Percentiles rank a stretch among this genome's conserved stretches.
Evolutionary conservation across 1,284 basidiomycete species (phyloP).

Genomic region (Kalmanozyma brasiliensis): DNA sequence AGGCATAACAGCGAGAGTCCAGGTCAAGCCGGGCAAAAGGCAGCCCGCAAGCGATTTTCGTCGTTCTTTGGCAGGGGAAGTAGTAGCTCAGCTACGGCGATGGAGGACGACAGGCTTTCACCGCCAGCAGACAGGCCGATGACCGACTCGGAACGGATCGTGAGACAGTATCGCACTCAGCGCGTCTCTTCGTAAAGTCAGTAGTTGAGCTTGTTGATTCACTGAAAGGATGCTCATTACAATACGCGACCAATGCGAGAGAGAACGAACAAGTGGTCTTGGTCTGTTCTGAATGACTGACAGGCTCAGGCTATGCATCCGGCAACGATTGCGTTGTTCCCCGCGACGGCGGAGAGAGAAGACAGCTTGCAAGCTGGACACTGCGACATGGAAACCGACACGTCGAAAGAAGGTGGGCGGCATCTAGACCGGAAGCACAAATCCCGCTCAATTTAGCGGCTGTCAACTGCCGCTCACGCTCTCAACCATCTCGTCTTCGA

Average conservation of each 20-base stretch:
- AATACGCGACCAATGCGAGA: too few relatives aligned
- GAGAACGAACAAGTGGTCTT: too few relatives aligned
- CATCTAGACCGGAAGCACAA: too few relatives aligned
- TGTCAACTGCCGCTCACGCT: too few relatives aligned
- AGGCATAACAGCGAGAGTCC: neutral
- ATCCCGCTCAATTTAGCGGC: too few relatives aligned
- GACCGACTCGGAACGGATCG: constrained; percentile 31
- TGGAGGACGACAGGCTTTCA: neutral
- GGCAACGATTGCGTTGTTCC: too few relatives aligned
- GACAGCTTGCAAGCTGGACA: neutral
- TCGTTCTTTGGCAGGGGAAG: constrained; percentile 16
- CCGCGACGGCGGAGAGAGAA: neutral
- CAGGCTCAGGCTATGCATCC: too few relatives aligned
- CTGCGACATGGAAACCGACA: too few relatives aligned
- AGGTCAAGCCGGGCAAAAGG: neutral
- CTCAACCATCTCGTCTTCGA: too few relatives aligned
- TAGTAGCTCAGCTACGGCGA: neutral
- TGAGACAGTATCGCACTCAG: constrained; percentile 24
- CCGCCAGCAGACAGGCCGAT: neutral
- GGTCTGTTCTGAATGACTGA: neutral
- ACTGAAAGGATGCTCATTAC: too few relatives aligned
- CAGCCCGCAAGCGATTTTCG: constrained; percentile 21
- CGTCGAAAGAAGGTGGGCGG: too few relatives aligned
- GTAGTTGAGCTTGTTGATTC: too few relatives aligned
- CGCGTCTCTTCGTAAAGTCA: constrained; percentile 1